phyloP scores from a whole-genome alignment of 2,329 filamentous ascomycete species.

The Cadophora sp. region DNA sequence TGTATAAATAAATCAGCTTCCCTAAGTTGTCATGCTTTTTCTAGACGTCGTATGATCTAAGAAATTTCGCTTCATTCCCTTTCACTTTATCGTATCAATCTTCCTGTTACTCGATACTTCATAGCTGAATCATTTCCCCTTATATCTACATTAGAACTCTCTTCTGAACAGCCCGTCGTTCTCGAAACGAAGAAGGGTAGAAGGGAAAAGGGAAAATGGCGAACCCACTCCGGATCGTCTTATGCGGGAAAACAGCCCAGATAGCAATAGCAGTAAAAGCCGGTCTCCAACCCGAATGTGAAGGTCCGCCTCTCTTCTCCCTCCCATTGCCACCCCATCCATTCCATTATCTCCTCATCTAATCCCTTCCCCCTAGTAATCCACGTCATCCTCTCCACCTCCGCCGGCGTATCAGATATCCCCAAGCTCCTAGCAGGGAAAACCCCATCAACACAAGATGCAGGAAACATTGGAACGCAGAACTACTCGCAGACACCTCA shows the following conservation, averaged over 20 bases:
- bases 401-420: constrained; percentile 5
- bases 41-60: not conserved
- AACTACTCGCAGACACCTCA: constrained; percentile 8
- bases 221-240: constrained; percentile 3
- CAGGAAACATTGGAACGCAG: constrained; percentile 16
- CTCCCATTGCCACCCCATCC: not conserved
- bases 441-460: not conserved
- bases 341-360: not conserved
- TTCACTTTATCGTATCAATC: not conserved
- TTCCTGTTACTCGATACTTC: not conserved
- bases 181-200: not conserved
- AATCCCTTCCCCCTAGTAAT: constrained; percentile 1
- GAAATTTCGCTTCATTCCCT: not conserved
- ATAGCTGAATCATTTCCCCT: too few species aligned
- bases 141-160: not conserved
- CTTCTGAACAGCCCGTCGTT: not conserved
- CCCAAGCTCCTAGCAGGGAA: constrained; percentile 10
- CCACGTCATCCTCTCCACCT: constrained; percentile 13
- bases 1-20: not conserved
- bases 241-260: constrained; percentile 13
- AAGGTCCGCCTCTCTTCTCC: not conserved
- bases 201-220: not conserved
- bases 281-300: constrained; percentile 13
- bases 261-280: constrained; percentile 18
- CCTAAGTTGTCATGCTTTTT: not conserved